These are phyloP conservation scores for Leishmania turanica DNA, from an alignment of 208 protist species.

Conservation along the genomic window DNA sequence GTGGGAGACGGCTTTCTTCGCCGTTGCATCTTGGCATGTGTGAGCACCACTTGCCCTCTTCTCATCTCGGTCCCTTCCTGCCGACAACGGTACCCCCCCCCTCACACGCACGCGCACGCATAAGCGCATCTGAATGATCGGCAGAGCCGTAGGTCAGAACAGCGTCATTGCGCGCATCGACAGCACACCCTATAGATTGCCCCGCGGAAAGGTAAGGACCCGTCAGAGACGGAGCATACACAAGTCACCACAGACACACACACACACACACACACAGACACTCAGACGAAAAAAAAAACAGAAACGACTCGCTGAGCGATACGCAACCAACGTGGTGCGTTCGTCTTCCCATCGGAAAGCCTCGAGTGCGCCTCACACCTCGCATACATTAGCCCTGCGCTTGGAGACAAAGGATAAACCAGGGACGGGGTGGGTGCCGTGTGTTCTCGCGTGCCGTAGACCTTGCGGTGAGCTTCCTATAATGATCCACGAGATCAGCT, in stretches of 20 bases:
- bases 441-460: not conserved
- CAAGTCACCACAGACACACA: not conserved
- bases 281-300: too few species aligned
- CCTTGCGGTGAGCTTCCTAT: not conserved
- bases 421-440: not conserved
- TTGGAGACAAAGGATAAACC: not conserved
- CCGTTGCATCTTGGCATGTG: not conserved
- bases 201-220: not conserved
- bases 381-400: not conserved
- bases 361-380: not conserved
- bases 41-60: not conserved
- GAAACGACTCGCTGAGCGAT: not conserved
- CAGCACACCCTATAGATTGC: slow-evolving; percentile 3
- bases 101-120: not conserved
- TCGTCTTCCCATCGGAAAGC: not conserved
- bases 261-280: not conserved
- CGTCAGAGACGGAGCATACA: not conserved
- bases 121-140: not conserved
- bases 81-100: not conserved
- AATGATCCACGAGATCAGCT: not conserved
- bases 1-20: not conserved
- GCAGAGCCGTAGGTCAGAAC: not conserved
- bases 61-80: not conserved
- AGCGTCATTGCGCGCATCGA: not conserved
- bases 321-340: not conserved